phyloP scores from a whole-genome alignment of 257 asterid genomes.

The Jasminum sambac region DNA sequence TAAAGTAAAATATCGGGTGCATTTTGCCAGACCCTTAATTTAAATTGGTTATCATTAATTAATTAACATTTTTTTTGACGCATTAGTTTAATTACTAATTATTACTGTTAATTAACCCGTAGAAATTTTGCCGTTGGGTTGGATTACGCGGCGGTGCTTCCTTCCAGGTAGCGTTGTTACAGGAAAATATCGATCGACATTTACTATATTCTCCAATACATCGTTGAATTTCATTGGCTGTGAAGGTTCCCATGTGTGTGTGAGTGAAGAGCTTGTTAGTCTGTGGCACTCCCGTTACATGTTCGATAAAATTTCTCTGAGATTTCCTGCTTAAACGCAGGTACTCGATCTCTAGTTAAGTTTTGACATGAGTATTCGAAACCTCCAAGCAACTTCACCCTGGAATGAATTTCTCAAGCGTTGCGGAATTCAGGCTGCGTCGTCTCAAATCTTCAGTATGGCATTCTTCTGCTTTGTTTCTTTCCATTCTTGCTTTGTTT shows the following conservation, averaged over 20 bases:
- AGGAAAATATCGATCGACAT: neutral
- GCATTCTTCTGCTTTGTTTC: neutral
- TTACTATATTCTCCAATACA: neutral
- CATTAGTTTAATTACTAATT: no score
- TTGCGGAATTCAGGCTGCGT: slow-evolving; percentile 29
- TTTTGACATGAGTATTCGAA: slow-evolving; percentile 44
- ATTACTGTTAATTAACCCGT: no score
- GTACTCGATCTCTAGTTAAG: slow-evolving; percentile 13
- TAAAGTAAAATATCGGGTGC: no score
- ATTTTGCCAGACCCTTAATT: no score
- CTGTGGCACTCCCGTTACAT: neutral
- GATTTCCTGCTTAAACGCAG: slow-evolving; percentile 24
- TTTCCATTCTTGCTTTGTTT: neutral
- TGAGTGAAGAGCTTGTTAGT: neutral
- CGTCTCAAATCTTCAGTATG: slow-evolving; percentile 39
- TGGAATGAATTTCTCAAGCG: slow-evolving; percentile 35
- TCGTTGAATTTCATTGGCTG: neutral
- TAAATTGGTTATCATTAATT: no score
- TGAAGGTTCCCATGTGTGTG: neutral
- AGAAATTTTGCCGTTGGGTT: no score
- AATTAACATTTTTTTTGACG: no score
- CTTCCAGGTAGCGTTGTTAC: neutral
- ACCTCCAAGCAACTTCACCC: slow-evolving; percentile 37
- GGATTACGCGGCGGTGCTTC: neutral
- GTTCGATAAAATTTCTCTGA: slow-evolving; percentile 29